These are phyloP conservation scores for Aspergillus piperis DNA, from an alignment of 2,329 filamentous ascomycete genomes.

Conservation along the genomic window DNA sequence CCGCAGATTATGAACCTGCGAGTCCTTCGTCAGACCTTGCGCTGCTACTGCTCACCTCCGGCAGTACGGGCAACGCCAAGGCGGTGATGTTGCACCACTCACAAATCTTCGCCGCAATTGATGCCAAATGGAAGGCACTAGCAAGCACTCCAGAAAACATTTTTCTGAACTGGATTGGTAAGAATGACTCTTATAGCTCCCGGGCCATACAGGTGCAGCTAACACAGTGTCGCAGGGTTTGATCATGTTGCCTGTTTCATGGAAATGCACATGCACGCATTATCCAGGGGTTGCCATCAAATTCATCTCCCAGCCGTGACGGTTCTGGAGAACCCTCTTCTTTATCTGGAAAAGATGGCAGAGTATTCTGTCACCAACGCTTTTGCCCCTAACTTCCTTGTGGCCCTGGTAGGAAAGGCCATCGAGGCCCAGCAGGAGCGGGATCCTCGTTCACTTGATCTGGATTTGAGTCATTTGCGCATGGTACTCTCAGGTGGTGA, in stretches of 20 bases:
- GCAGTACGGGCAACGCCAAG: conserved; percentile 55
- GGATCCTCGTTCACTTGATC: conserved; percentile 46
- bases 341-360: conserved; percentile 46
- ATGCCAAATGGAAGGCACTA: conserved; percentile 41
- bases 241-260: conserved; percentile 57
- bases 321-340: conserved; percentile 33
- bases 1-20: not conserved
- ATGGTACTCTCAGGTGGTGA: conserved; percentile 43
- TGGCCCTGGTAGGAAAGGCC: conserved; percentile 16
- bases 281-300: conserved; percentile 22
- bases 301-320: conserved; percentile 22
- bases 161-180: conserved; percentile 53
- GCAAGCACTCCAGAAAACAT: conserved; percentile 32
- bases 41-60: conserved; percentile 56
- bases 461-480: conserved; percentile 23
- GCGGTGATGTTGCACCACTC: conserved; percentile 49
- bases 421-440: conserved; percentile 39
- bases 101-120: conserved; percentile 47
- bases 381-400: conserved; percentile 32
- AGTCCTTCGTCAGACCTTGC: conserved; percentile 27
- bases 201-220: not conserved
- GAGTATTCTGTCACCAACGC: conserved; percentile 33
- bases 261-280: conserved; percentile 56
- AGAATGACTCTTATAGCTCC: not conserved
- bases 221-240: conserved; percentile 25